Percentiles rank a stretch among this genome's conserved stretches.
phyloP scores from a whole-genome alignment of 2,329 filamentous ascomycete species.

The Aspergillus sergii region DNA sequence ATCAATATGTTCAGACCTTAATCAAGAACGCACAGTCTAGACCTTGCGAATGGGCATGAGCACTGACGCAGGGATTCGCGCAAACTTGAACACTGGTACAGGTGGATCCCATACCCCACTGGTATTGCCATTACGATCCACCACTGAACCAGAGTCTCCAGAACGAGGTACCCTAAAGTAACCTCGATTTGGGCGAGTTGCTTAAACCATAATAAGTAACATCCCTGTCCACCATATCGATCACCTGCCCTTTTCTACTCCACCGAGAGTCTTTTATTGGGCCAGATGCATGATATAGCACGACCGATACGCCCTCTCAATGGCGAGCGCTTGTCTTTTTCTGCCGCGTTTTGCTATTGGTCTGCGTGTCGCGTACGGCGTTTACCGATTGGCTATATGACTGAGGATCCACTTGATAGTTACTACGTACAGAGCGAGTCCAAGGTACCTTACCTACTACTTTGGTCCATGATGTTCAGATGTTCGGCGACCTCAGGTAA shows the following conservation, averaged over 20 bases:
- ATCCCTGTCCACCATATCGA: not conserved
- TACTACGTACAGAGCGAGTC: too few species aligned
- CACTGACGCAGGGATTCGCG: not conserved
- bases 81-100: not conserved
- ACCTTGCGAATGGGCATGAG: not conserved
- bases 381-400: not conserved
- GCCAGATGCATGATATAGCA: not conserved
- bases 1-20: not conserved
- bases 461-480: not conserved
- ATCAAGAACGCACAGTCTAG: not conserved
- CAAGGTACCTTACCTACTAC: too few species aligned
- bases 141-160: not conserved
- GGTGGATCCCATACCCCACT: not conserved
- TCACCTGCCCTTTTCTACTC: not conserved
- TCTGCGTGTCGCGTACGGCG: not conserved
- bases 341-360: not conserved
- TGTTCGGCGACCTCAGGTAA: not conserved
- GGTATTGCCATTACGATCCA: not conserved
- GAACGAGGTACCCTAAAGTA: not conserved
- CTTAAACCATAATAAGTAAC: not conserved
- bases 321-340: conserved; percentile 1
- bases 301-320: not conserved
- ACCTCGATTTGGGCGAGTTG: not conserved
- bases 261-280: not conserved
- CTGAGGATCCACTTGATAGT: not conserved